These are phyloP conservation scores for Singerocomus rubriflavus DNA, from an alignment of 1,284 basidiomycete genomes.

Conservation along the genomic window DNA sequence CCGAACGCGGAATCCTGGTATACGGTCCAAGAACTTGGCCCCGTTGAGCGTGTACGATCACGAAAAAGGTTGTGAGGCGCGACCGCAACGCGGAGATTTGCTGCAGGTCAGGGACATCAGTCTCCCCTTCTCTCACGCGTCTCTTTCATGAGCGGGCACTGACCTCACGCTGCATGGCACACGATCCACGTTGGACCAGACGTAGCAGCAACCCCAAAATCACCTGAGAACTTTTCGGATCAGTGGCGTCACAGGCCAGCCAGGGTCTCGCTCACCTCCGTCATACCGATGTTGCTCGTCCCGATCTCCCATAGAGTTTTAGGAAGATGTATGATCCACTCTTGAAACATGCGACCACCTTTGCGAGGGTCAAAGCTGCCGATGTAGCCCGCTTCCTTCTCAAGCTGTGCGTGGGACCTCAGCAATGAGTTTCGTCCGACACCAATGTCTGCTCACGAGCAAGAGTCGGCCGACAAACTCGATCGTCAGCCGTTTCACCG, in stretches of 20 bases:
- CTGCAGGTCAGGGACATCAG: conserved; percentile 20
- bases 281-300: conserved; percentile 48
- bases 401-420: conserved; percentile 45
- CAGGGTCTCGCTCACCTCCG: conserved; percentile 48
- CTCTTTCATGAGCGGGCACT: conserved; percentile 20
- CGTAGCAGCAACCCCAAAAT: conserved; percentile 65
- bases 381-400: conserved; percentile 52
- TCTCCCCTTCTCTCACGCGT: conserved; percentile 14
- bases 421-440: not conserved
- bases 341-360: conserved; percentile 42
- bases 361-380: conserved; percentile 46
- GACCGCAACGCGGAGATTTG: conserved; percentile 41
- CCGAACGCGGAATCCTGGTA: conserved; percentile 49
- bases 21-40: conserved; percentile 76
- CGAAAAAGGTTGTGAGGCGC: conserved; percentile 75
- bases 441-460: conserved; percentile 46
- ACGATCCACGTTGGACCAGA: conserved; percentile 53
- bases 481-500: conserved; percentile 60
- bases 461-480: conserved; percentile 71
- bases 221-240: conserved; percentile 36
- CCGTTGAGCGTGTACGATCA: conserved; percentile 63
- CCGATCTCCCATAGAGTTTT: conserved; percentile 83
- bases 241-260: conserved; percentile 9
- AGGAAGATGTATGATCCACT: conserved; percentile 71
- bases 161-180: conserved; percentile 43